Conservation (phyloP, 495 filamentous ascomycete species). For the Trichocladium uniseriatum region DNA sequence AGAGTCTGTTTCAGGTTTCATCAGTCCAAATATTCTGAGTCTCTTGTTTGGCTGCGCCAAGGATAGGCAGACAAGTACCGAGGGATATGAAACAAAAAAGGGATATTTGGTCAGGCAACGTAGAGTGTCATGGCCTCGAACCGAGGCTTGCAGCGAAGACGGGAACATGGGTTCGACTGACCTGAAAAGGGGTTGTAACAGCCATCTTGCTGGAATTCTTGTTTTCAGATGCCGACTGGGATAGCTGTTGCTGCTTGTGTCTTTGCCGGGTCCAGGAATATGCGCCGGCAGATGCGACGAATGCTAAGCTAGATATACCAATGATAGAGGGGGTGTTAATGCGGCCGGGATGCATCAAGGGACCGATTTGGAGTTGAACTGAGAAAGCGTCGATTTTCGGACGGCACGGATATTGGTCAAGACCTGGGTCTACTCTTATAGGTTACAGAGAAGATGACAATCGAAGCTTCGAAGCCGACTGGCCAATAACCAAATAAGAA, state of each 20-base stretch:
- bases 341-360: conserved; percentile 8
- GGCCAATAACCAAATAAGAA: too few relatives aligned
- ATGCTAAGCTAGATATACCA: conserved; percentile 10
- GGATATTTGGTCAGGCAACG: neutral
- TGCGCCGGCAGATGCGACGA: conserved; percentile 16
- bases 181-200: conserved; percentile 39
- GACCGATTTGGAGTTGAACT: neutral
- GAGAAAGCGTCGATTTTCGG: neutral
- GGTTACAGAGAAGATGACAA: neutral
- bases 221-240: neutral
- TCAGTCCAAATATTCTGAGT: conserved; percentile 2
- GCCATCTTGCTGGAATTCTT: conserved; percentile 17
- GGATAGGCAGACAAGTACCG: neutral
- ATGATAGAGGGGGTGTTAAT: conserved; percentile 11
- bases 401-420: neutral
- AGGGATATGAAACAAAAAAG: conserved; percentile 6
- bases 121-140: neutral
- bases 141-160: neutral
- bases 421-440: too few relatives aligned
- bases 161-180: conserved; percentile 15
- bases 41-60: neutral
- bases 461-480: neutral
- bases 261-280: conserved; percentile 12
- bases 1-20: conserved; percentile 54
- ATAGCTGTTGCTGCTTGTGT: neutral